A percentile compares a stretch with the other conserved stretches of the same genome.
These are phyloP conservation scores for Pseudogymnoascus sp. DNA, from an alignment of 2,329 filamentous ascomycete species.

Conservation along the genomic window DNA sequence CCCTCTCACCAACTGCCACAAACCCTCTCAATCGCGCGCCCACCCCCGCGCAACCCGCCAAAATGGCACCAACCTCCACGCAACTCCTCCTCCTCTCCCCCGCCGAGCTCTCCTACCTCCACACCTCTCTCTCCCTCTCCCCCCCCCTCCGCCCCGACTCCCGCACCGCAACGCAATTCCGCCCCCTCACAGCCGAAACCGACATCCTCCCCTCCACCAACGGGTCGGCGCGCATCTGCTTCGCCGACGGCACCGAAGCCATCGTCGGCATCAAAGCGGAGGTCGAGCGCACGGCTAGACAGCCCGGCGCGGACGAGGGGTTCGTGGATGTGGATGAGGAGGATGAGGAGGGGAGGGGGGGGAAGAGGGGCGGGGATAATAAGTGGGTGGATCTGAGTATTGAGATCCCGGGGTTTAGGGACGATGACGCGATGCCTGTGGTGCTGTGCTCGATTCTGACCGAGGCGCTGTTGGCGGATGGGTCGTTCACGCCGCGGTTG, in stretches of 20 bases:
- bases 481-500: constrained; percentile 59
- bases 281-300: constrained; percentile 61
- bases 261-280: constrained; percentile 94
- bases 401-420: constrained; percentile 81
- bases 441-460: constrained; percentile 82
- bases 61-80: constrained; percentile 48
- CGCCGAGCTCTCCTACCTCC: constrained; percentile 91
- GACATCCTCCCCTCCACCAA: constrained; percentile 84
- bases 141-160: constrained; percentile 88
- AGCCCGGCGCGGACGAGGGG: constrained; percentile 17
- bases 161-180: constrained; percentile 75
- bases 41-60: not conserved
- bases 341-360: constrained; percentile 27
- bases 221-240: constrained; percentile 86
- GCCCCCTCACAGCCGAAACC: constrained; percentile 81
- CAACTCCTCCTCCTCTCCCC: constrained; percentile 76
- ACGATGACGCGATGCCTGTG: constrained; percentile 83
- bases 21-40: not conserved
- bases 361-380: constrained; percentile 43
- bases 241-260: constrained; percentile 90
- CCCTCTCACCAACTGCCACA: not conserved
- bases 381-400: constrained; percentile 84
- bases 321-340: constrained; percentile 31
- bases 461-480: constrained; percentile 73
- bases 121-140: constrained; percentile 69